Conservation (phyloP, 306 rosid species). For the Herpetospermum pedunculosum region DNA sequence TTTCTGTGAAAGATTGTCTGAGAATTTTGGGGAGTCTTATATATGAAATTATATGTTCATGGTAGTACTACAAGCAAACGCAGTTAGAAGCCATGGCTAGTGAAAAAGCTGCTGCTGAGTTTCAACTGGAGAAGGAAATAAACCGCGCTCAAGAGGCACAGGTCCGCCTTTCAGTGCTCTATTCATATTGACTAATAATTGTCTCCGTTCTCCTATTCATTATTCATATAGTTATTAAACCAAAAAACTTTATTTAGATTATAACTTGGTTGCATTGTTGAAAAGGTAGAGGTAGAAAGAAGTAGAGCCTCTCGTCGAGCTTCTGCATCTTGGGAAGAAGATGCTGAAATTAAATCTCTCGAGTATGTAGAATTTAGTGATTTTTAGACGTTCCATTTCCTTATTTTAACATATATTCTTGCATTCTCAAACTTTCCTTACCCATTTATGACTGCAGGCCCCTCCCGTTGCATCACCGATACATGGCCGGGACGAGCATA, state of each 20-base stretch:
- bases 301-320: conserved; percentile 67
- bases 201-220: conserved; percentile 13
- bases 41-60: conserved; percentile 5
- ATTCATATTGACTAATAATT: conserved; percentile 11
- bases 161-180: conserved; percentile 33
- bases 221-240: not conserved
- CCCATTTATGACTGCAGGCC: conserved; percentile 43
- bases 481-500: conserved; percentile 68
- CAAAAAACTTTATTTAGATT: not conserved
- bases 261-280: conserved; percentile 13
- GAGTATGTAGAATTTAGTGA: conserved; percentile 46
- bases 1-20: not conserved
- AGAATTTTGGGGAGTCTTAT: not conserved
- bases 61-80: conserved; percentile 97
- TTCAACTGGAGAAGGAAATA: conserved; percentile 91
- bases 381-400: not conserved
- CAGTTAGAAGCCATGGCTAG: conserved; percentile 93
- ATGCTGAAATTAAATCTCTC: conserved; percentile 74
- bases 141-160: conserved; percentile 78
- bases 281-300: conserved; percentile 89
- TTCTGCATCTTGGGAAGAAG: conserved; percentile 92
- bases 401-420: not conserved
- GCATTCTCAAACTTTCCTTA: not conserved
- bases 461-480: conserved; percentile 89
- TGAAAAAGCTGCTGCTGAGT: conserved; percentile 91